These are phyloP conservation scores for Fusarium multiceps DNA, from an alignment of 2,329 filamentous ascomycete species.

Conservation along the genomic window DNA sequence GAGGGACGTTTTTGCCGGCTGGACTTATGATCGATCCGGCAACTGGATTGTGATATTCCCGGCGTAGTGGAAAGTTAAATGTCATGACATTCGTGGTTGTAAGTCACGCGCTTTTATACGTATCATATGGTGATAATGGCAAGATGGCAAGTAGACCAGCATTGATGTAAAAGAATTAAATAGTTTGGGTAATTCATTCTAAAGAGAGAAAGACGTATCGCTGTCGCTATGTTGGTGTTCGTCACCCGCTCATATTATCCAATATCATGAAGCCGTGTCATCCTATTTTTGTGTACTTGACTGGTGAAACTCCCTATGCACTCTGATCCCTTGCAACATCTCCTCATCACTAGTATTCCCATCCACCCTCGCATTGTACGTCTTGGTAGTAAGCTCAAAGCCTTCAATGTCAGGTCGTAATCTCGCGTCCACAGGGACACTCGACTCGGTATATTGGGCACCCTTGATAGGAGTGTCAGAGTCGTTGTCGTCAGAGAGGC, in stretches of 20 bases:
- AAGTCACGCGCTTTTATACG: not conserved
- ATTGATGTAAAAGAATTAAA: not conserved
- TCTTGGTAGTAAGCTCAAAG: conserved; percentile 48
- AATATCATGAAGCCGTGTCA: not conserved
- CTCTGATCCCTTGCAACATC: conserved; percentile 54
- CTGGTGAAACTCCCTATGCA: conserved; percentile 52
- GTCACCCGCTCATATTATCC: not conserved
- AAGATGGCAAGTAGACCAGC: not conserved
- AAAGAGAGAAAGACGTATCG: conserved; percentile 2
- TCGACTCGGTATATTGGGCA: not conserved
- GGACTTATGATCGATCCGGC: not conserved
- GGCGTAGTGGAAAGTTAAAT: not conserved
- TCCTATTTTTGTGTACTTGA: conserved; percentile 32
- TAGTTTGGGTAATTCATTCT: conserved; percentile 9
- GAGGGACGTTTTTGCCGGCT: not conserved
- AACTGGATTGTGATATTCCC: not conserved
- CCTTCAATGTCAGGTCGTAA: conserved; percentile 51
- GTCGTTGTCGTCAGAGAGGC: conserved; percentile 49
- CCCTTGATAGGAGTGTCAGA: conserved; percentile 43
- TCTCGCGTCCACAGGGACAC: not conserved
- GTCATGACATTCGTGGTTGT: not conserved
- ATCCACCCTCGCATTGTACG: conserved; percentile 45
- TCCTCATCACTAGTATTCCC: conserved; percentile 51
- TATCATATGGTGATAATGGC: not conserved
- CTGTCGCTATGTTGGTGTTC: not conserved